A percentile compares a stretch with the other conserved stretches of the same genome.
Evolutionary conservation across 495 filamentous ascomycete species (phyloP).

Genomic region (Evernia prunastri): DNA sequence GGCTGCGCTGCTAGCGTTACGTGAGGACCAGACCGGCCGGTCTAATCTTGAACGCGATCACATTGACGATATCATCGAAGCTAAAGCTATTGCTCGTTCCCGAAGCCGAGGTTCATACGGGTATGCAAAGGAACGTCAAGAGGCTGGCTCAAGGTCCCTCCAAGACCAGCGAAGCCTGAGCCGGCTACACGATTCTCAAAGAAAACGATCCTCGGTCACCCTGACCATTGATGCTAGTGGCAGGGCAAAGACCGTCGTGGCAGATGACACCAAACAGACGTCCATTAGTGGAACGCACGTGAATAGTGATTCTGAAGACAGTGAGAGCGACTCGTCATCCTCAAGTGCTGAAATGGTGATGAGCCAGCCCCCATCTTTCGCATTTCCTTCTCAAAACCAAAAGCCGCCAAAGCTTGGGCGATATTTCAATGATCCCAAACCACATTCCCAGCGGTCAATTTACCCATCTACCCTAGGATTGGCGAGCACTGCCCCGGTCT

Average conservation of each 20-base stretch:
- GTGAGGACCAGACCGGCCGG: slow-evolving; percentile 34
- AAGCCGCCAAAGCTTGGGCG: slow-evolving; percentile 43
- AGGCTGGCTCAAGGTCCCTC: not conserved
- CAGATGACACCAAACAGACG: not conserved
- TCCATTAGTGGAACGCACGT: slow-evolving; percentile 34
- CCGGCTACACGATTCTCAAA: slow-evolving; percentile 4
- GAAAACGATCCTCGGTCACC: slow-evolving; percentile 50
- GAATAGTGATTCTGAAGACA: slow-evolving; percentile 42
- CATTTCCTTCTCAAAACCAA: slow-evolving; percentile 43
- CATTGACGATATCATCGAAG: slow-evolving; percentile 37
- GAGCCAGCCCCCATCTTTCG: slow-evolving; percentile 58
- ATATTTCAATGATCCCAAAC: slow-evolving; percentile 49
- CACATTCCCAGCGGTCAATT: slow-evolving; percentile 44
- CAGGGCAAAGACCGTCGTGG: slow-evolving; percentile 49
- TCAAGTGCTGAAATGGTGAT: slow-evolving; percentile 61
- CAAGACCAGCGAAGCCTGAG: slow-evolving; percentile 9
- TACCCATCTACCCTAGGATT: slow-evolving; percentile 43
- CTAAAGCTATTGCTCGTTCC: slow-evolving; percentile 7
- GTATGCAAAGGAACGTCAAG: slow-evolving; percentile 1
- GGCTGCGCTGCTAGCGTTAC: slow-evolving; percentile 27
- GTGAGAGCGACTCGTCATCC: slow-evolving; percentile 47
- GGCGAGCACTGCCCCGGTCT: not conserved
- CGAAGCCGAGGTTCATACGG: slow-evolving; percentile 15
- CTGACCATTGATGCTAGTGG: slow-evolving; percentile 68
- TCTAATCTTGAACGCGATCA: slow-evolving; percentile 56